Evolutionary conservation across 306 rosid genomes (phyloP).

Genomic region (Senna siamea): DNA sequence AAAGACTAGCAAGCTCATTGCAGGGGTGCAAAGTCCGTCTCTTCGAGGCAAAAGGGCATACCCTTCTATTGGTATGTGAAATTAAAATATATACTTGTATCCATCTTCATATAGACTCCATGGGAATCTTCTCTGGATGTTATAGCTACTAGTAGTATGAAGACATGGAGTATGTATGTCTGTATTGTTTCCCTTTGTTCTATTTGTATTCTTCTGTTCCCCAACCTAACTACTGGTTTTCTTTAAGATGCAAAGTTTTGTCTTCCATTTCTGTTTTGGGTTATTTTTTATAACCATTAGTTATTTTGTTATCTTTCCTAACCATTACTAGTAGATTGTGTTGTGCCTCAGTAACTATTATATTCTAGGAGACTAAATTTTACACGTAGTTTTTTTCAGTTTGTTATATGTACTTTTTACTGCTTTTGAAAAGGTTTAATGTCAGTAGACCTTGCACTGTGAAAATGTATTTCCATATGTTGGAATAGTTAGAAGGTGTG

Average conservation of each 20-base stretch:
- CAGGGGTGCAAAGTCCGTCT: slow-evolving; percentile 63
- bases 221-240: background rate
- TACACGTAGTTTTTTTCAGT: background rate
- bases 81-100: slow-evolving; percentile 13
- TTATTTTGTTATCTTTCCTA: background rate
- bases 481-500: too few species aligned
- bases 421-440: background rate
- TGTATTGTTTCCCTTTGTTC: too few species aligned
- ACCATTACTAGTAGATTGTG: background rate
- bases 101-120: slow-evolving; percentile 1
- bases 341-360: background rate
- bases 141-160: background rate
- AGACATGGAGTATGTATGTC: too few species aligned
- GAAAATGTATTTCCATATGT: too few species aligned
- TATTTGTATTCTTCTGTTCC: background rate
- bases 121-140: background rate
- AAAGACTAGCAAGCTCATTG: slow-evolving; percentile 55
- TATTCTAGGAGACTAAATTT: background rate
- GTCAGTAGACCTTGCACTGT: background rate
- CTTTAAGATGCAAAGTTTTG: background rate
- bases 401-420: background rate
- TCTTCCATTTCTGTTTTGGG: background rate
- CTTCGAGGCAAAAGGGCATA: slow-evolving; percentile 80
- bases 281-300: background rate
- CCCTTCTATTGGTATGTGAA: slow-evolving; percentile 81